Evolutionary conservation across 202 grass and related monocot genomes (phyloP).

Genomic region (Cymbopogon flexuosus): DNA sequence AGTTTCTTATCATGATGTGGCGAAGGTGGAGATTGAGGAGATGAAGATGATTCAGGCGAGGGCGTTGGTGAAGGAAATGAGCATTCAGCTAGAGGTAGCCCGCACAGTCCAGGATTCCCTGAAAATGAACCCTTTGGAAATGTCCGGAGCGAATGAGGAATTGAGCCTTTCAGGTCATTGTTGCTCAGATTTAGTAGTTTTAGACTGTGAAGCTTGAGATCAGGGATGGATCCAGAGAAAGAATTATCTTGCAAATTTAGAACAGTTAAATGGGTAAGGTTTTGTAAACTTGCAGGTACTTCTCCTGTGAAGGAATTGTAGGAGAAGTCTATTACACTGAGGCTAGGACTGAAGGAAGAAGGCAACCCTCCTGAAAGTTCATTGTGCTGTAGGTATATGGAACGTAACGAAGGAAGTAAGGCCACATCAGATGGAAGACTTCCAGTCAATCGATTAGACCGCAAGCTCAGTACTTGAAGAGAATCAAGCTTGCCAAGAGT

Average conservation of each 20-base stretch:
- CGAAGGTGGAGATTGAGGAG: background rate
- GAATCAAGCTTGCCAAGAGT: conserved; percentile 69
- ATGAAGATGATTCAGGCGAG: conserved; percentile 38
- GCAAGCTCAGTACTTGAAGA: conserved; percentile 77
- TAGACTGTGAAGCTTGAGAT: conserved; percentile 53
- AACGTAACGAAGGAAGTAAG: conserved; percentile 57
- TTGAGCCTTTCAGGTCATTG: conserved; percentile 66
- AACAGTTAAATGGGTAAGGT: conserved; percentile 57
- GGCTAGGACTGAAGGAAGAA: conserved; percentile 43
- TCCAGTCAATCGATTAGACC: conserved; percentile 72
- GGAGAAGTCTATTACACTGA: conserved; percentile 66
- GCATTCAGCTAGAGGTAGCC: conserved; percentile 66
- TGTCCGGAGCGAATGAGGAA: conserved; percentile 59
- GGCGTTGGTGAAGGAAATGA: conserved; percentile 57
- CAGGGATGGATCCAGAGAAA: conserved; percentile 69
- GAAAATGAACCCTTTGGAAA: conserved; percentile 59
- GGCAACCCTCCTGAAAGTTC: conserved; percentile 67
- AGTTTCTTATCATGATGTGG: conserved; percentile 41
- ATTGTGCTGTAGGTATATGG: conserved; percentile 84
- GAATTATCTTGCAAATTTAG: conserved; percentile 72
- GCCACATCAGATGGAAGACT: conserved; percentile 61
- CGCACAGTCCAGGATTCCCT: conserved; percentile 73
- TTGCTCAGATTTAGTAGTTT: conserved; percentile 76
- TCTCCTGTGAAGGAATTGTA: conserved; percentile 73
- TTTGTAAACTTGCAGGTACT: conserved; percentile 47